phyloP scores from a whole-genome alignment of 768 basidiomycete genomes.

The Serendipita sp. region DNA sequence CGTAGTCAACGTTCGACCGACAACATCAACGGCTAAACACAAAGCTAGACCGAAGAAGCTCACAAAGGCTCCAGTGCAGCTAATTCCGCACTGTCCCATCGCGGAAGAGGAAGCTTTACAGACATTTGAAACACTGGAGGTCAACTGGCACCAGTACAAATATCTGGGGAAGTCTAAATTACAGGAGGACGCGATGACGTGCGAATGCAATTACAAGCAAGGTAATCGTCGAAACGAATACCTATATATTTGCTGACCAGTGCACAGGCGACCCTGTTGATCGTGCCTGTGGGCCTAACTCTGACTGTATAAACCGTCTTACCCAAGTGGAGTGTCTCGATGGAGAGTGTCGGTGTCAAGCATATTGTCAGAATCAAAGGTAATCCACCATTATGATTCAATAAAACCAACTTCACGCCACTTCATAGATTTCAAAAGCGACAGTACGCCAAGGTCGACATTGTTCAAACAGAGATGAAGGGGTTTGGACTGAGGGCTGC shows the following conservation, averaged over 20 bases:
- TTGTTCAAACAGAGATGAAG: conserved; percentile 89
- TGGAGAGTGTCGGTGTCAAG: conserved; percentile 71
- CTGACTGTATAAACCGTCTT: conserved; percentile 93
- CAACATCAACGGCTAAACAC: no score
- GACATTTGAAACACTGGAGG: conserved; percentile 56
- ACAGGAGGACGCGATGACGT: conserved; percentile 82
- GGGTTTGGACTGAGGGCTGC: conserved; percentile 84
- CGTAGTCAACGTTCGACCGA: no score
- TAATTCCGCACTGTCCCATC: conserved; percentile 66
- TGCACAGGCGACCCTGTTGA: conserved; percentile 35
- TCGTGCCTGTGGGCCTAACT: conserved; percentile 67
- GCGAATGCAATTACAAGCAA: conserved; percentile 76
- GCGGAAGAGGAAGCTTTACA: conserved; percentile 58
- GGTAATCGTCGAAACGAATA: conserved; percentile 41
- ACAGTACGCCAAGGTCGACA: conserved; percentile 73
- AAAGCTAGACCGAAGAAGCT: neutral
- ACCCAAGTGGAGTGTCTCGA: conserved; percentile 94
- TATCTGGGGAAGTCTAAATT: conserved; percentile 78
- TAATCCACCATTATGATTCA: conserved; percentile 24
- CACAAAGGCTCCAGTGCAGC: conserved; percentile 25
- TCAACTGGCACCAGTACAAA: conserved; percentile 78
- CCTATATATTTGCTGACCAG: conserved; percentile 26
- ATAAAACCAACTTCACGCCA: neutral
- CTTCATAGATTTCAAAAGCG: conserved; percentile 63
- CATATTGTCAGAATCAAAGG: conserved; percentile 88